These are phyloP conservation scores for Cytospora mali DNA, from an alignment of 2,329 filamentous ascomycete genomes.

Conservation along the genomic window DNA sequence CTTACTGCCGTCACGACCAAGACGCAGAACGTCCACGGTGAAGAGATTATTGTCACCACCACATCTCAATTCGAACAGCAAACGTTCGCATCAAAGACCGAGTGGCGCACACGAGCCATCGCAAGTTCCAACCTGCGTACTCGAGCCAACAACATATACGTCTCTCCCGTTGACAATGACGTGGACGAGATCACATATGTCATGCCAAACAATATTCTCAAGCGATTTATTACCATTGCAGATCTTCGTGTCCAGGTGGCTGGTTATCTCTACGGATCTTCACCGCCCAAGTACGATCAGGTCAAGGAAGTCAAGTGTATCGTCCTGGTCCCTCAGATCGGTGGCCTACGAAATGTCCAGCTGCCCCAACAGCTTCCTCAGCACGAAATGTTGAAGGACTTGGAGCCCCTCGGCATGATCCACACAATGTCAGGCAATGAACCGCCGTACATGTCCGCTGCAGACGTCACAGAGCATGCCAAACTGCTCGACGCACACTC, in stretches of 20 bases:
- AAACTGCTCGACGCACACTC: slow-evolving; percentile 82
- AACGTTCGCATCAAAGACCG: slow-evolving; percentile 96
- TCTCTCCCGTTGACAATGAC: slow-evolving; percentile 91
- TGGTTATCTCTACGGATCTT: slow-evolving; percentile 91
- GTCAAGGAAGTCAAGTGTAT: slow-evolving; percentile 97
- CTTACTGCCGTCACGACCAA: slow-evolving; percentile 97
- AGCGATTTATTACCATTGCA: slow-evolving; percentile 96
- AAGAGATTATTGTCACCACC: slow-evolving; percentile 97
- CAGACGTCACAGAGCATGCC: slow-evolving; percentile 92
- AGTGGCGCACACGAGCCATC: slow-evolving; percentile 96
- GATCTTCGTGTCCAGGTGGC: slow-evolving; percentile 96
- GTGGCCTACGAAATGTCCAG: slow-evolving; percentile 88
- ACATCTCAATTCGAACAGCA: slow-evolving; percentile 98
- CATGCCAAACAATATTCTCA: slow-evolving; percentile 98
- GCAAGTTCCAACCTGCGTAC: slow-evolving; percentile 94
- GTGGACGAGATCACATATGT: slow-evolving; percentile 93
- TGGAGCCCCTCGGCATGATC: slow-evolving; percentile 93
- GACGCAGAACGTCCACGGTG: slow-evolving; percentile 94
- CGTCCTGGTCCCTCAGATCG: slow-evolving; percentile 96
- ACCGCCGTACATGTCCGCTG: slow-evolving; percentile 92
- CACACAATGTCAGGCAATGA: slow-evolving; percentile 96
- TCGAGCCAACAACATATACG: slow-evolving; percentile 96
- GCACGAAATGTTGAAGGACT: slow-evolving; percentile 81
- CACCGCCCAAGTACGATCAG: slow-evolving; percentile 90
- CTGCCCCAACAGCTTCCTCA: slow-evolving; percentile 87